Evolutionary conservation across 306 rosid genomes (phyloP).

Genomic region (Begonia loranthoides): DNA sequence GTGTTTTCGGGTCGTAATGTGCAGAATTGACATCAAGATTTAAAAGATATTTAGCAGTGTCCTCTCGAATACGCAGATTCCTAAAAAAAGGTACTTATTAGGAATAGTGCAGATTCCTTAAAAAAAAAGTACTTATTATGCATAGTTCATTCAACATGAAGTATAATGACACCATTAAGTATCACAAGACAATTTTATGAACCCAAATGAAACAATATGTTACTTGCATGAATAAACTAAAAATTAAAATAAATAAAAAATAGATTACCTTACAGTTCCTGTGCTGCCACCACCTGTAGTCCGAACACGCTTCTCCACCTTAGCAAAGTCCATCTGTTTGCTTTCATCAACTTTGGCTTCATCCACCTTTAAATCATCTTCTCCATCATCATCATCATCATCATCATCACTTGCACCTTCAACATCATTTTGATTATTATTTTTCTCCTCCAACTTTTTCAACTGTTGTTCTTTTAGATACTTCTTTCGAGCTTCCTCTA

Average conservation of each 20-base stretch:
- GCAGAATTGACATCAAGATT: constrained; percentile 46
- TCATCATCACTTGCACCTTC: constrained; percentile 29
- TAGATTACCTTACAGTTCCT: constrained; percentile 41
- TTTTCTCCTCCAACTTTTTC: constrained; percentile 41
- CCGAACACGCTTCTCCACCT: constrained; percentile 54
- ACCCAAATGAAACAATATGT: too few species aligned
- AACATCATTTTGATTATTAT: constrained; percentile 19
- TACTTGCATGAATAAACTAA: not conserved
- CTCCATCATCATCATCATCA: constrained; percentile 14
- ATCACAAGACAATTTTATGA: too few species aligned
- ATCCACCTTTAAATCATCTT: constrained; percentile 35
- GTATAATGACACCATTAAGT: too few species aligned
- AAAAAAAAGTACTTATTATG: constrained; percentile 1
- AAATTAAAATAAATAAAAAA: not conserved
- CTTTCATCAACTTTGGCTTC: constrained; percentile 70
- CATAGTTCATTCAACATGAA: too few species aligned
- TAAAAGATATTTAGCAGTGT: constrained; percentile 38
- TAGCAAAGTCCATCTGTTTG: constrained; percentile 52
- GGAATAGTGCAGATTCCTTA: not conserved
- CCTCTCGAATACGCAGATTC: constrained; percentile 42
- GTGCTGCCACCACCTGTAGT: constrained; percentile 64
- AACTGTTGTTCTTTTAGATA: constrained; percentile 39
- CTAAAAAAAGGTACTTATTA: constrained; percentile 4
- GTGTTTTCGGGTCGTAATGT: constrained; percentile 43
- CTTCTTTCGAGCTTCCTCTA: constrained; percentile 39